Evolutionary conservation across 805 yeast genomes (phyloP).

Genomic region (Ogataea minuta): DNA sequence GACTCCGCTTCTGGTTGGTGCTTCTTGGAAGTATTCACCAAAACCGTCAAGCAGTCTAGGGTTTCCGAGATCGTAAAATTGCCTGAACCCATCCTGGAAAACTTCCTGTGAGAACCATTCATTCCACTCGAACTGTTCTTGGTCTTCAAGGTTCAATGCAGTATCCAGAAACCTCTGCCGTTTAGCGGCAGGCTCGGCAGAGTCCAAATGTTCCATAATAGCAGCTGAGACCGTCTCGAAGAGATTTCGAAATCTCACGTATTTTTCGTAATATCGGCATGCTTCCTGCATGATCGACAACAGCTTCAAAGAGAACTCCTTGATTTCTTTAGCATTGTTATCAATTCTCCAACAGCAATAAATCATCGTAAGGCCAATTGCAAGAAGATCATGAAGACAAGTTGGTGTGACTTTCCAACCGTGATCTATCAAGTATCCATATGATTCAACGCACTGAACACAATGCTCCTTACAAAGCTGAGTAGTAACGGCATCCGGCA

Average conservation of each 20-base stretch:
- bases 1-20: too few species aligned
- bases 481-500: slow-evolving; percentile 18
- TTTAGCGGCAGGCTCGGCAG: slow-evolving; percentile 3
- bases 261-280: slow-evolving; percentile 16
- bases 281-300: slow-evolving; percentile 20
- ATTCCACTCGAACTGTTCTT: slow-evolving; percentile 22
- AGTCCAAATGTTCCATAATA: slow-evolving; percentile 18
- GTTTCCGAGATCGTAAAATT: slow-evolving; percentile 19
- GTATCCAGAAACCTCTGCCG: slow-evolving; percentile 1
- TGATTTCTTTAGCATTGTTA: slow-evolving; percentile 13
- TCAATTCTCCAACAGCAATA: slow-evolving; percentile 29
- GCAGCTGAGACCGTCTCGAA: slow-evolving; percentile 21
- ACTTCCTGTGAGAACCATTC: slow-evolving; percentile 28
- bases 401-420: slow-evolving; percentile 22
- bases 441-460: slow-evolving; percentile 18
- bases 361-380: slow-evolving; percentile 24
- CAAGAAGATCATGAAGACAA: slow-evolving; percentile 23
- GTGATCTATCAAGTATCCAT: slow-evolving; percentile 11
- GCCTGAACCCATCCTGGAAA: slow-evolving; percentile 24
- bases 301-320: slow-evolving; percentile 15
- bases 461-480: slow-evolving; percentile 21
- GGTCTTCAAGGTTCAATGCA: slow-evolving; percentile 1
- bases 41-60: slow-evolving; percentile 2
- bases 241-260: slow-evolving; percentile 19
- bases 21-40: slow-evolving; percentile 5